phyloP scores from a whole-genome alignment of 1,139 yeast species.

The Protomyces macrosporus region DNA sequence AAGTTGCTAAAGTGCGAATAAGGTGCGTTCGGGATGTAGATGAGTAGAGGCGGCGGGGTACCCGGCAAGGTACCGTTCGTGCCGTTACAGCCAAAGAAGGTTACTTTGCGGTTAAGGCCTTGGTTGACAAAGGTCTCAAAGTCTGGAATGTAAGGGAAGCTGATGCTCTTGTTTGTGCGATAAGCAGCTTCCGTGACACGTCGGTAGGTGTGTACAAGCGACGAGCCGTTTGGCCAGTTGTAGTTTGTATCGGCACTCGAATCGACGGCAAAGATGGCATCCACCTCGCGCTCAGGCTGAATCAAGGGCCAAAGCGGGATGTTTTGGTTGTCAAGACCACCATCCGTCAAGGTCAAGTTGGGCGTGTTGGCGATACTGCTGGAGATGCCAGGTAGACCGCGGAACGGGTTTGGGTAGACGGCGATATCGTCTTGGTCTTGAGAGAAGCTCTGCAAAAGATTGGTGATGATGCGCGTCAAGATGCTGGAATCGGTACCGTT shows the following conservation, averaged over 20 bases:
- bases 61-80: constrained; percentile 43
- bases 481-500: constrained; percentile 23
- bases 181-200: constrained; percentile 55
- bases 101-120: constrained; percentile 54
- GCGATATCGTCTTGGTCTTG: constrained; percentile 57
- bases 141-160: constrained; percentile 87
- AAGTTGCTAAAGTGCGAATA: constrained; percentile 63
- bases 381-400: constrained; percentile 36
- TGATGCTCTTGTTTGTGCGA: constrained; percentile 53
- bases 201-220: constrained; percentile 53
- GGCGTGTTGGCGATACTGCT: constrained; percentile 14
- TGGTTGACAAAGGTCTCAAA: constrained; percentile 50
- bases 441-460: constrained; percentile 35
- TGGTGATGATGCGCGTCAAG: constrained; percentile 47
- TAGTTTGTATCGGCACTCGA: constrained; percentile 71
- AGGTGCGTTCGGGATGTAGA: constrained; percentile 70
- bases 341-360: constrained; percentile 17
- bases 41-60: constrained; percentile 60
- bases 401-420: constrained; percentile 73
- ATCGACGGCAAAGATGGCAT: constrained; percentile 75
- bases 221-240: constrained; percentile 70
- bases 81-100: constrained; percentile 83
- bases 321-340: constrained; percentile 73
- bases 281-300: constrained; percentile 66
- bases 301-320: constrained; percentile 70